These are phyloP conservation scores for Neophaeococcomyces aloes DNA, from an alignment of 2,329 filamentous ascomycete species.

Conservation along the genomic window DNA sequence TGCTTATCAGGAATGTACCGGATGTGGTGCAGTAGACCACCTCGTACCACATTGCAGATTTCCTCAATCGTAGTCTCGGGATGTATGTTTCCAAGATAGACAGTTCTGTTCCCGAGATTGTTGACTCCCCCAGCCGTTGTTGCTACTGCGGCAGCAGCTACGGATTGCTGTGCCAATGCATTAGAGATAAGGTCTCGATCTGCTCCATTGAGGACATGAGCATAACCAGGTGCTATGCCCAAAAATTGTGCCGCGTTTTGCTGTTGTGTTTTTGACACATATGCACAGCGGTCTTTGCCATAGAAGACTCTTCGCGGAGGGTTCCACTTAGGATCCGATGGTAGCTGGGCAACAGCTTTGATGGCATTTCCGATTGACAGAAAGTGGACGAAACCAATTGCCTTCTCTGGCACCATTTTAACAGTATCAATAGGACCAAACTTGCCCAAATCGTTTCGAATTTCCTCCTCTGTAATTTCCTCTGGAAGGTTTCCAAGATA, in stretches of 20 bases:
- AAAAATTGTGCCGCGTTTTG: slow-evolving; percentile 98
- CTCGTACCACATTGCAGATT: slow-evolving; percentile 97
- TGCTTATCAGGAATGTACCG: slow-evolving; percentile 99
- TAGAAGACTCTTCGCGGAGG: slow-evolving; percentile 93
- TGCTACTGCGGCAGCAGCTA: slow-evolving; percentile 89
- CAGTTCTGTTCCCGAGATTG: slow-evolving; percentile 93
- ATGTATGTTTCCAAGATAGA: slow-evolving; percentile 97
- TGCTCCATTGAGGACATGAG: slow-evolving; percentile 88
- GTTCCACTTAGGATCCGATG: slow-evolving; percentile 95
- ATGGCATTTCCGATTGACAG: slow-evolving; percentile 95
- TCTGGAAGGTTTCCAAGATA: slow-evolving; percentile 90
- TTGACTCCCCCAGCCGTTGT: slow-evolving; percentile 94
- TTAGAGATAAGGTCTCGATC: slow-evolving; percentile 95
- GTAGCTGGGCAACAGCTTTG: slow-evolving; percentile 93
- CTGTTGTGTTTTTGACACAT: slow-evolving; percentile 98
- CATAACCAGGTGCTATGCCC: slow-evolving; percentile 91
- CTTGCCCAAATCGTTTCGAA: slow-evolving; percentile 88
- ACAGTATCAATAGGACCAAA: slow-evolving; percentile 95
- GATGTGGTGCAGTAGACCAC: slow-evolving; percentile 91
- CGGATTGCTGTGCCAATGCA: slow-evolving; percentile 91
- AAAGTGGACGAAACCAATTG: slow-evolving; percentile 95
- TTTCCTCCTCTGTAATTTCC: slow-evolving; percentile 79
- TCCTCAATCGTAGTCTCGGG: slow-evolving; percentile 98
- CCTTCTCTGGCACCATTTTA: slow-evolving; percentile 96
- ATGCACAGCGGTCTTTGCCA: slow-evolving; percentile 95